Evolutionary conservation across 371 early-diverging fungal genomes (phyloP), one percentile per base, ranked within the genome.

Genomic region (Sporodiniella umbellata): DNA sequence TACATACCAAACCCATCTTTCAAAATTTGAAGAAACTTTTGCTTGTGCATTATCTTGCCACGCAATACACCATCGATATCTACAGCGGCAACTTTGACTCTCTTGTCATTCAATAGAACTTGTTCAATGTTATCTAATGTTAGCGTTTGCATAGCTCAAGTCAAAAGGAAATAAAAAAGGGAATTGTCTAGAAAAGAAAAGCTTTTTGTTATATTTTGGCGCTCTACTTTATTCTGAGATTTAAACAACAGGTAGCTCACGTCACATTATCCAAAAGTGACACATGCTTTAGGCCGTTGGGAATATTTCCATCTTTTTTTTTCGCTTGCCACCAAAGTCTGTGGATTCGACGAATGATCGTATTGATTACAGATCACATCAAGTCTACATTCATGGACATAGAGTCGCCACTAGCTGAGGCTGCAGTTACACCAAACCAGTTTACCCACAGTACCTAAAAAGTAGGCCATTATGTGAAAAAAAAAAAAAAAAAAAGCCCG

Each of bases 11-110:
- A 87, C 5, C 89, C 89, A 45, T 72, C 70, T 33, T 85, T 66
- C n/a, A 82, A 58, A 7, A 77, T 49, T 33, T 80, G 79, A 23
- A 85, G 55, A 42, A 90, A 87, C 70, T 90, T 90, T 17, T 60
- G 61, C 53, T 83, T 84, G 26, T 72, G 64, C 55, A 92, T 78
- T 33, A 88, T 56, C 57, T 92, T 92, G 25, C 90, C 92, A 21
- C 89, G 75, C 21, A 89, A 64, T 19, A 88, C 73, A 31, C 92
- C 89, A 56, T 90, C 90, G 51, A 90, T 81, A 58, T 92, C 90
- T 1, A 83, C 75, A n/a, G 85, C 87, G 10, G 85, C 81, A 8
- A 87, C 73, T 42, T 81, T 81, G 40, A 81, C 60, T 30, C 52
- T 59, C 6, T 33, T 68, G 56, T 85, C 85, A 12, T 71, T 59